Evolutionary conservation across 768 basidiomycete species (phyloP), one percentile per base, ranked within the genome.

Genomic region (Lactarius hatsudake): DNA sequence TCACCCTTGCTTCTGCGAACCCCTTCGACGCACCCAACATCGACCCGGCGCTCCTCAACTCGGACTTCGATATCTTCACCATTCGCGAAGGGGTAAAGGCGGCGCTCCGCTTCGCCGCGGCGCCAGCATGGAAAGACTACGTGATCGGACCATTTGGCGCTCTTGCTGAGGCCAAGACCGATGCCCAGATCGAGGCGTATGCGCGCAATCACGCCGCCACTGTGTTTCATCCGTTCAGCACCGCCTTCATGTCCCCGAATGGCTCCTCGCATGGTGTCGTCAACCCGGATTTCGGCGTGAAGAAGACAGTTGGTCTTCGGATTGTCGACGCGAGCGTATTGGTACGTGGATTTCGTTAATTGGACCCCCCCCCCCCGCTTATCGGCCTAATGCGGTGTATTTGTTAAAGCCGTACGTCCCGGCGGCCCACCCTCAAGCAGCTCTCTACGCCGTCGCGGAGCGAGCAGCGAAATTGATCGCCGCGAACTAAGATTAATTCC

Each of bases 241-340:
- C 81, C 5, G 79, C 78, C 60, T 72, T 79, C 2, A 83, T 85
- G 81, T 73, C 80, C 42, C 77, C 79, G 7, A 71, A 72, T 28
- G 72, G 69, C 12, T 67, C 68, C 20, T 54, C 43, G 34, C 34
- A 63, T 34, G 83, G 83, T 48, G 82, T 83, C 7, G 81, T 84
- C 59, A 79, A 81, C 69, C 74, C 76, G 40, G 72, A 78, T 51
- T 71, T 81, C 26, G 69, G 73, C 15, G 82, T 85, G 1, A 79
- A 84, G 68, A 83, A 82, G 20, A 75, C 80, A 18, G 59, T 64
- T 38, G 80, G 81, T 64, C 71, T 85, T 36, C 74, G 82, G 56
- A 78, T 80, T 42, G 72, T 75, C 65, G 77, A 77, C 59, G 70
- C 72, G 23, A 69, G 67, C 32, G 58, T 67, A 28, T 60, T 73